Evolutionary conservation across 2,329 filamentous ascomycete genomes (phyloP), one percentile per base, ranked within the genome.

Genomic region (Lachnellula hyalina): DNA sequence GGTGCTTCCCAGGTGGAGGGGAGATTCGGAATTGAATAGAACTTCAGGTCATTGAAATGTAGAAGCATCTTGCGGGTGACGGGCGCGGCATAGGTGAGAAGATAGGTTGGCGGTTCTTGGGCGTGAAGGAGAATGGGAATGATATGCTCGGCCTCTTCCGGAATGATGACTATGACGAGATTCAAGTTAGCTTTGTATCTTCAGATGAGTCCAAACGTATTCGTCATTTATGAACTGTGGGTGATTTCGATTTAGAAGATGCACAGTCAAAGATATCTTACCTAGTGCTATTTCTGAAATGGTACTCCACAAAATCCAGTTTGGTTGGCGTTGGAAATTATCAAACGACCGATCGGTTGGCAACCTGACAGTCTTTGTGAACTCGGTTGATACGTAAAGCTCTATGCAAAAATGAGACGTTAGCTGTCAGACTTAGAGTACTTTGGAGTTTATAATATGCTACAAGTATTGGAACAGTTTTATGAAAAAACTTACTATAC

Each of bases 271-370:
- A 7, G 0, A 19, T 17, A 41, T n/a, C 15, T n/a, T 19, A 41
- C 38, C 15, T 8, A 21, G 12, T 12, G 77, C 84, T 0, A 72
- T 76, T 7, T 79, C 63, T 0, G 71, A 70, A 0, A 60, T n/a
- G 0, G 61, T 60, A 55, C 76, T 80, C 77, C 78, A 86, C 0
- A 88, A 66, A 2, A 89, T 63, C 83, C 83, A 89, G 25, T 83
- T 78, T 0, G 85, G 79, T 0, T 78, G 68, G 1, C 77, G 73
- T 61, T 71, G 51, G 49, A 75, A 77, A 28, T 74, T 69, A 49
- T 77, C 74, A 51, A 72, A 68, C 58, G 77, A 58, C n/a, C 62
- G 55, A 6, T 49, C 42, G 15, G 63, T 54, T 55, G 64, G 55
- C 2, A 64, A 40, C 2, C 70, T 67, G 2, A 82, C 72, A 0